Evolutionary conservation across 176 grass and related monocot species (phyloP).

Genomic region (Urochloa ruziziensis): DNA sequence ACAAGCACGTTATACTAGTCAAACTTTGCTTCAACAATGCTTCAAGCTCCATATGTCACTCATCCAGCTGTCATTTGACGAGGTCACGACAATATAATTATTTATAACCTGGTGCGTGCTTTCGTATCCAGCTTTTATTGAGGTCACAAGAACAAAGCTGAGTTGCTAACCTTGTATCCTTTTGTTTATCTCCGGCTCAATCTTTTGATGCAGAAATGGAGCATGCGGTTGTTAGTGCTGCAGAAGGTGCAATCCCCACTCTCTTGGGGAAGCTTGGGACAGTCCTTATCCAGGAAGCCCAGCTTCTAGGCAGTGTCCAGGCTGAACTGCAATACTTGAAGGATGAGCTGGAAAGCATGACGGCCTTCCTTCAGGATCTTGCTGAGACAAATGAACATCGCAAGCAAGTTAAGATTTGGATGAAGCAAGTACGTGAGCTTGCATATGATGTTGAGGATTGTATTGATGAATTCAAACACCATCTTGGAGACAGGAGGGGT

Average conservation of each 20-base stretch:
- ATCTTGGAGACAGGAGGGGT: neutral
- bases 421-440: constrained; percentile 42
- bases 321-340: constrained; percentile 27
- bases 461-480: constrained; percentile 28
- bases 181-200: neutral
- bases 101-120: neutral
- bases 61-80: neutral
- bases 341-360: constrained; percentile 51
- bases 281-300: constrained; percentile 31
- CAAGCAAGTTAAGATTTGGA: constrained; percentile 43
- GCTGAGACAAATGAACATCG: constrained; percentile 21
- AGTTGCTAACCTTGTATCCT: neutral
- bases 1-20: too few species aligned
- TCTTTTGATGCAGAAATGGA: constrained; percentile 26
- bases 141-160: neutral
- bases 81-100: neutral
- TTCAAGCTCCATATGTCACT: neutral
- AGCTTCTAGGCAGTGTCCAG: constrained; percentile 24
- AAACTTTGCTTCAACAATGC: too few species aligned
- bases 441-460: constrained; percentile 45
- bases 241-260: constrained; percentile 8
- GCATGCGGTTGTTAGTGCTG: constrained; percentile 19
- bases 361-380: constrained; percentile 42
- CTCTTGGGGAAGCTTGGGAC: constrained; percentile 29
- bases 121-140: neutral